phyloP scores from a whole-genome alignment of 257 asterid genomes.

The Fraxinus excelsior region DNA sequence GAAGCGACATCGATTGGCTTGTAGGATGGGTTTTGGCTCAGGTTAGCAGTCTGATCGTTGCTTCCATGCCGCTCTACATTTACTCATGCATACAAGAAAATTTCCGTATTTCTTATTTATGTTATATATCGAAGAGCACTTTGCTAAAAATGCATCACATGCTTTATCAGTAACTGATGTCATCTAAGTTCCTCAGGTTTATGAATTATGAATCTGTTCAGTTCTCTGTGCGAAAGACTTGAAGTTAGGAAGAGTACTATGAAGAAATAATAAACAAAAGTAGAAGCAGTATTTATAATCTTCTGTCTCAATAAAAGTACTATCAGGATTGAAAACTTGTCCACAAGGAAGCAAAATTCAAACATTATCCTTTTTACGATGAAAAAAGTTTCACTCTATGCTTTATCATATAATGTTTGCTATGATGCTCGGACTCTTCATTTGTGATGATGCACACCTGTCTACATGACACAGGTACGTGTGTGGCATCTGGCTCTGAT shows the following conservation, averaged over 20 bases:
- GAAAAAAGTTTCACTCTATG: background rate
- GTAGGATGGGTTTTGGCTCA: slow-evolving; percentile 99
- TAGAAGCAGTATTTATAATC: background rate
- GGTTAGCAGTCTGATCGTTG: slow-evolving; percentile 46
- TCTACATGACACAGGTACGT: too few species aligned
- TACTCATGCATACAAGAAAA: background rate
- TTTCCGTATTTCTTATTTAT: background rate
- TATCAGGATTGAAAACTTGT: background rate
- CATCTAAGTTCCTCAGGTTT: background rate
- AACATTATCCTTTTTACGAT: background rate
- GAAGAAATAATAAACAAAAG: background rate
- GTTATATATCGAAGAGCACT: background rate
- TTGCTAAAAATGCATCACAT: background rate
- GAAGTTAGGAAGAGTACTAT: background rate
- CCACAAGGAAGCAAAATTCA: background rate
- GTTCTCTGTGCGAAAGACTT: background rate
- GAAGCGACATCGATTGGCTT: slow-evolving; percentile 98
- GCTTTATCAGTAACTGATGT: background rate
- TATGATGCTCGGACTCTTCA: too few species aligned
- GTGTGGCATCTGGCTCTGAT: too few species aligned
- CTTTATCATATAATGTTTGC: too few species aligned
- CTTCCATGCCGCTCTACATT: slow-evolving; percentile 23
- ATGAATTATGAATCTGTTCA: background rate
- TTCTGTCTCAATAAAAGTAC: background rate
- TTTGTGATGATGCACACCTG: too few species aligned